Conservation (phyloP, 768 basidiomycete species). For the Mycena chlorophos region DNA sequence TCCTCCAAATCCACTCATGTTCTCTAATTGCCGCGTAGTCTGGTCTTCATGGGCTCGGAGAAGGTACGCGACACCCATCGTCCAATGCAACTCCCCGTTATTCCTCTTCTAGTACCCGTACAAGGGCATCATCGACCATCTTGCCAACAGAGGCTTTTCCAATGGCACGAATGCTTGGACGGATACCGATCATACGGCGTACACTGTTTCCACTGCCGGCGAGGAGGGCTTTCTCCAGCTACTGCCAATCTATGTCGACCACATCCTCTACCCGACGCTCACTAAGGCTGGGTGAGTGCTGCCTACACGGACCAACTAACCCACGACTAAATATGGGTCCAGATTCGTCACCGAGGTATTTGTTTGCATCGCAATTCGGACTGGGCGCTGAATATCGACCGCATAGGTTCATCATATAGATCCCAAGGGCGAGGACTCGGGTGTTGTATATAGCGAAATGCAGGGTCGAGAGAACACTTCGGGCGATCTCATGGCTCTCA, state of each 20-base stretch:
- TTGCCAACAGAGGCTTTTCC: slow-evolving; percentile 93
- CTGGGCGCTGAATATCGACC: slow-evolving; percentile 7
- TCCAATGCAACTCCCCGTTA: slow-evolving; percentile 31
- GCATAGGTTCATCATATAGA: slow-evolving; percentile 91
- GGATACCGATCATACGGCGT: slow-evolving; percentile 91
- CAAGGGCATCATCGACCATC: slow-evolving; percentile 92
- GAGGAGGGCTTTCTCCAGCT: slow-evolving; percentile 87
- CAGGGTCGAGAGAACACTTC: slow-evolving; percentile 94
- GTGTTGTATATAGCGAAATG: slow-evolving; percentile 98
- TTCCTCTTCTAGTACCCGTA: slow-evolving; percentile 88
- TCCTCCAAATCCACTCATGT: background rate
- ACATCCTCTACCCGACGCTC: slow-evolving; percentile 94
- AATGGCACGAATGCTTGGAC: slow-evolving; percentile 98
- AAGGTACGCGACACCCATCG: background rate
- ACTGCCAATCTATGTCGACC: slow-evolving; percentile 89
- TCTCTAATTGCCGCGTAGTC: slow-evolving; percentile 13
- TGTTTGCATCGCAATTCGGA: slow-evolving; percentile 15
- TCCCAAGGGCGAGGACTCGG: slow-evolving; percentile 84
- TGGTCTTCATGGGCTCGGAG: slow-evolving; percentile 17
- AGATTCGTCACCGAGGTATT: slow-evolving; percentile 62
- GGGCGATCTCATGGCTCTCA: slow-evolving; percentile 84
- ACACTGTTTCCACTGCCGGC: slow-evolving; percentile 94
- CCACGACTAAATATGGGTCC: slow-evolving; percentile 10
- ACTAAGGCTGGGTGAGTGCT: slow-evolving; percentile 75
- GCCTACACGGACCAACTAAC: slow-evolving; percentile 2